Evolutionary conservation across 805 yeast genomes (phyloP).

Genomic region (Saccharomycopsis olivae): DNA sequence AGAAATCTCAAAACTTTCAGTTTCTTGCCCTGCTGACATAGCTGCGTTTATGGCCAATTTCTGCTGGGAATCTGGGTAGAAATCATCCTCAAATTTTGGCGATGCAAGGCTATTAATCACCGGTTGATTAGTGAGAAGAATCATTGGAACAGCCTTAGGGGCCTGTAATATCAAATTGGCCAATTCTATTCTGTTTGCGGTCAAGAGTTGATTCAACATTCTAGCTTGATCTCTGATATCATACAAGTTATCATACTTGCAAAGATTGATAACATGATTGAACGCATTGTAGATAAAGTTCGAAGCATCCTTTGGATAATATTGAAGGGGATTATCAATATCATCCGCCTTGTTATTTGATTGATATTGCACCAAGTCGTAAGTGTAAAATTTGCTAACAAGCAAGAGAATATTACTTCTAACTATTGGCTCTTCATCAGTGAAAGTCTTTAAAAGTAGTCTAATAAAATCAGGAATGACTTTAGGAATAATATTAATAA

Average conservation of each 20-base stretch:
- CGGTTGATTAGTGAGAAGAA: slow-evolving; percentile 17
- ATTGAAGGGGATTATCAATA: slow-evolving; percentile 5
- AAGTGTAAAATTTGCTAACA: slow-evolving; percentile 62
- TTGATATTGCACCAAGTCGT: slow-evolving; percentile 36
- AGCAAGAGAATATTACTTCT: slow-evolving; percentile 62
- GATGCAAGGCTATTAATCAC: slow-evolving; percentile 16
- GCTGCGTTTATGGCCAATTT: neutral
- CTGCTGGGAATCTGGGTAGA: slow-evolving; percentile 7
- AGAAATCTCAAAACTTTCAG: slow-evolving; percentile 13
- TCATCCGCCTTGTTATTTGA: slow-evolving; percentile 19
- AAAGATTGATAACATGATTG: slow-evolving; percentile 47
- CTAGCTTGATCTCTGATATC: slow-evolving; percentile 85
- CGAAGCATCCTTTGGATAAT: slow-evolving; percentile 11
- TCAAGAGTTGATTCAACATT: slow-evolving; percentile 49
- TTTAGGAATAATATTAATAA: slow-evolving; percentile 34
- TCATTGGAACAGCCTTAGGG: slow-evolving; percentile 55
- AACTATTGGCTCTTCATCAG: slow-evolving; percentile 41
- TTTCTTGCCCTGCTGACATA: neutral
- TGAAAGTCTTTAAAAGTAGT: slow-evolving; percentile 40
- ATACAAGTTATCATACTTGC: slow-evolving; percentile 61
- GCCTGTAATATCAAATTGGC: slow-evolving; percentile 67
- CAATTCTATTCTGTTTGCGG: slow-evolving; percentile 41
- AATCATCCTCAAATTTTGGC: slow-evolving; percentile 15
- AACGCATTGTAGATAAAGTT: slow-evolving; percentile 13
- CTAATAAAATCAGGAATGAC: slow-evolving; percentile 74